Base-by-base conservation (phyloP, 2,329 filamentous ascomycete species). In the Grosmannia huntii region DNA sequence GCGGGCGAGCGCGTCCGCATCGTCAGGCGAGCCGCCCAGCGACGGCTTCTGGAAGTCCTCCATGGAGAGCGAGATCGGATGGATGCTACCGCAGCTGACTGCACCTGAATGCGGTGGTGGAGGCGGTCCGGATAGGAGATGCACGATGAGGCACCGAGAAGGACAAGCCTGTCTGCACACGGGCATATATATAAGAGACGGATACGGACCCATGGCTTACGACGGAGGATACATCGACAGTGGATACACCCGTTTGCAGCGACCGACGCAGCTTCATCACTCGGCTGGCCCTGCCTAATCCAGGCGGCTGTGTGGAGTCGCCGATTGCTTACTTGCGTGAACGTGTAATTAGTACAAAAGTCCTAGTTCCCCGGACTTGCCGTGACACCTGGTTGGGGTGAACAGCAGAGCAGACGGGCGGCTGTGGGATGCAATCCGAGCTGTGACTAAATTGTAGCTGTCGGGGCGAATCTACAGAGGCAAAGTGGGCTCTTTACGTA, bases 1-100 rank as follows among this genome's bases (percentile, higher is more conserved):
- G 16, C 71, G 68, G 60, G 72, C 72, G 19, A 78, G 68, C n/a
- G 68, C 69, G 6, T 67, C 70, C 3, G 71, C 70, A 62, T 75
- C 72, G 16, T 63, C 64, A 58, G 21, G 48, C 52, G 33, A 19
- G 25, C 5, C 27, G 6, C 19, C n/a, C 1, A 5, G 1, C 31
- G n/a, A 7, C 5, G 44, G 44, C 44, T 58, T 58, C 12, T 54
- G 49, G 16, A 46, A 11, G 12, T 57, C 56, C 19, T 57, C 56
- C 56, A 57, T 57, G 11, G 31, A 33, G 31, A 9, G 11, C 31
- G 31, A 44, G 36, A 25, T 19, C 31, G 31, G 31, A 9, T 33
- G 6, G 31, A 33, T 7, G 31, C 31, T 33, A 10, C 31, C 9
- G 31, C 31, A 7, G 31, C 2, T 33, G 31, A 7, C 27, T 28